Percentiles rank a stretch among this genome's conserved stretches.
Evolutionary conservation across 768 basidiomycete species (phyloP).

Genomic region (Daedaleopsis nitida): DNA sequence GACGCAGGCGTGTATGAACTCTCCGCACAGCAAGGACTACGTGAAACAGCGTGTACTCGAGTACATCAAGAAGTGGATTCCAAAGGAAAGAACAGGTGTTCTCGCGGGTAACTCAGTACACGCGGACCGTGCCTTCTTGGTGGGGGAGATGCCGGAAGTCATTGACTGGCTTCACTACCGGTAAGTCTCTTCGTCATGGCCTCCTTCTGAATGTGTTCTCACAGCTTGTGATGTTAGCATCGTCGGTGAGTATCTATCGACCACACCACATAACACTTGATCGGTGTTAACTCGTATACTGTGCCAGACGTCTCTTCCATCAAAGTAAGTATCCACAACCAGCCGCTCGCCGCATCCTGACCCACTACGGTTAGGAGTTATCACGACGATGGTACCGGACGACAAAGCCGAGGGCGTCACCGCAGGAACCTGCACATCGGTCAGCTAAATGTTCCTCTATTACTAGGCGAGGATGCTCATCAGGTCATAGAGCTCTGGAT

Average conservation of each 20-base stretch:
- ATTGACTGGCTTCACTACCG: conserved; percentile 83
- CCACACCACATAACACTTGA: background rate
- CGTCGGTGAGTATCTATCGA: conserved; percentile 55
- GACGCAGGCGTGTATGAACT: conserved; percentile 75
- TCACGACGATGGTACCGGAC: conserved; percentile 71
- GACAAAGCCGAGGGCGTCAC: background rate
- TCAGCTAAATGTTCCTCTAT: conserved; percentile 24
- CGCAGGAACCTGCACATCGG: conserved; percentile 56
- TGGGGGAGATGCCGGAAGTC: conserved; percentile 79
- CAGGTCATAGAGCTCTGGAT: conserved; percentile 66
- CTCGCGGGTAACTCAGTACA: conserved; percentile 92
- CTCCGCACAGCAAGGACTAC: conserved; percentile 59
- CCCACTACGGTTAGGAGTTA: conserved; percentile 55
- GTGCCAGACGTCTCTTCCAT: conserved; percentile 77
- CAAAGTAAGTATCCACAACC: conserved; percentile 48
- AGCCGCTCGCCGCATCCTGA: background rate
- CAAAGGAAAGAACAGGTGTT: conserved; percentile 57
- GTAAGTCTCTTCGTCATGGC: conserved; percentile 35
- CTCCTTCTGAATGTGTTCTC: conserved; percentile 8
- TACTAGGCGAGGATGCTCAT: background rate
- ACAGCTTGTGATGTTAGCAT: conserved; percentile 44
- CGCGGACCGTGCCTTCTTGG: conserved; percentile 72
- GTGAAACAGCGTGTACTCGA: conserved; percentile 64
- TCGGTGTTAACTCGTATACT: background rate
- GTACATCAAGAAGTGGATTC: conserved; percentile 89